Conservation (phyloP, 2,329 filamentous ascomycete genomes). For the Exophiala mesophila region DNA sequence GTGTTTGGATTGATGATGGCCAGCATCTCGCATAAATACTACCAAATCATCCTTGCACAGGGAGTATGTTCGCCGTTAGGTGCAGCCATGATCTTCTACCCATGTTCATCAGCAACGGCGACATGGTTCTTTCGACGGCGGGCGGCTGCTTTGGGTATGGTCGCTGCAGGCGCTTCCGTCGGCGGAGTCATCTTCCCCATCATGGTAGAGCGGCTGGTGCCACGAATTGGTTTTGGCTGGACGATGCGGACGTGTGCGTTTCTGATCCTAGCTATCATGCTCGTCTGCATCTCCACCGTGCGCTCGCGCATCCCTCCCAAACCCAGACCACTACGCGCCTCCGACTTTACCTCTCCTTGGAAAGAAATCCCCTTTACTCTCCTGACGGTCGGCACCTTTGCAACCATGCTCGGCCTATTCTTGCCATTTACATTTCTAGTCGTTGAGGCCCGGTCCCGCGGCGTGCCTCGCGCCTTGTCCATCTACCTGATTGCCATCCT, state of each 20-base stretch:
- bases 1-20: slow-evolving; percentile 58
- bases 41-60: slow-evolving; percentile 53
- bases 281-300: slow-evolving; percentile 50
- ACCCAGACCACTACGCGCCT: slow-evolving; percentile 28
- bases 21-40: slow-evolving; percentile 50
- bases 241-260: slow-evolving; percentile 56
- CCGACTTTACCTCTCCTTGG: slow-evolving; percentile 31
- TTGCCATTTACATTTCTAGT: slow-evolving; percentile 29
- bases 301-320: slow-evolving; percentile 47
- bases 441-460: slow-evolving; percentile 33
- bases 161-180: slow-evolving; percentile 50
- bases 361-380: slow-evolving; percentile 27
- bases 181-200: slow-evolving; percentile 60
- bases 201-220: slow-evolving; percentile 54
- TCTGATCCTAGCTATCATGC: slow-evolving; percentile 55
- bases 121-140: slow-evolving; percentile 40
- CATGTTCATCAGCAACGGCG: slow-evolving; percentile 32
- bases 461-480: slow-evolving; percentile 46
- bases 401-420: slow-evolving; percentile 45
- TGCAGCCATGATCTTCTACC: slow-evolving; percentile 48
- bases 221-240: slow-evolving; percentile 52
- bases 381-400: slow-evolving; percentile 24
- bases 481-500: slow-evolving; percentile 52
- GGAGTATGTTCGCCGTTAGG: slow-evolving; percentile 51
- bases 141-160: slow-evolving; percentile 51